phyloP scores from a whole-genome alignment of 768 basidiomycete species.

The Lactifluus hygrophoroides region DNA sequence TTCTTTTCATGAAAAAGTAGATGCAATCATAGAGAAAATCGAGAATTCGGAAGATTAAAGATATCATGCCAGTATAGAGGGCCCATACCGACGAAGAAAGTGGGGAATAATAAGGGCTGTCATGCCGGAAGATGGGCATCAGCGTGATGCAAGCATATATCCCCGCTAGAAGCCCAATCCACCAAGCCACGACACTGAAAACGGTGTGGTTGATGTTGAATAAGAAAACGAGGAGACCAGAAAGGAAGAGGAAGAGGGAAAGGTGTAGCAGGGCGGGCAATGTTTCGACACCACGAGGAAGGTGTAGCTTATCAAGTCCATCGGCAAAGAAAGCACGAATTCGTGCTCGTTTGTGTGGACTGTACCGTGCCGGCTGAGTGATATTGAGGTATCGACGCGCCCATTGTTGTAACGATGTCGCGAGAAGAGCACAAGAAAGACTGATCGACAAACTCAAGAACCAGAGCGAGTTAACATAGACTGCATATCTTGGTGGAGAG shows the following conservation, averaged over 20 bases:
- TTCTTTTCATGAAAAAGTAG: no score
- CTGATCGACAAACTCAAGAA: background rate
- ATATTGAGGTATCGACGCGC: background rate
- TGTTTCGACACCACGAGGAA: background rate
- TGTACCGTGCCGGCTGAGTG: background rate
- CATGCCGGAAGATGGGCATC: background rate
- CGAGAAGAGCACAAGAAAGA: background rate
- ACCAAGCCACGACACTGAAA: background rate
- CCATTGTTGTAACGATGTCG: background rate
- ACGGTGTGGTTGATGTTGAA: background rate
- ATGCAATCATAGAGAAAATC: background rate
- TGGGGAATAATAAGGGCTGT: background rate
- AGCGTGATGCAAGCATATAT: background rate
- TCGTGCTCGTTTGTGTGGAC: background rate
- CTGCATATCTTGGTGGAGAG: background rate
- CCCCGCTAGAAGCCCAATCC: background rate
- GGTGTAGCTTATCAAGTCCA: background rate
- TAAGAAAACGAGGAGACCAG: background rate
- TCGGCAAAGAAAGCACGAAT: background rate
- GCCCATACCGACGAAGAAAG: background rate
- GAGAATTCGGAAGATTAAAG: background rate
- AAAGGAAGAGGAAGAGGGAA: constrained; percentile 3
- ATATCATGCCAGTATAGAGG: background rate
- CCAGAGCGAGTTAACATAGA: background rate
- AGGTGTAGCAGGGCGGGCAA: background rate